A percentile compares a stretch with the other conserved stretches of the same genome.
Conservation (phyloP, 805 yeast genomes). For the Metschnikowia aberdeeniae region DNA sequence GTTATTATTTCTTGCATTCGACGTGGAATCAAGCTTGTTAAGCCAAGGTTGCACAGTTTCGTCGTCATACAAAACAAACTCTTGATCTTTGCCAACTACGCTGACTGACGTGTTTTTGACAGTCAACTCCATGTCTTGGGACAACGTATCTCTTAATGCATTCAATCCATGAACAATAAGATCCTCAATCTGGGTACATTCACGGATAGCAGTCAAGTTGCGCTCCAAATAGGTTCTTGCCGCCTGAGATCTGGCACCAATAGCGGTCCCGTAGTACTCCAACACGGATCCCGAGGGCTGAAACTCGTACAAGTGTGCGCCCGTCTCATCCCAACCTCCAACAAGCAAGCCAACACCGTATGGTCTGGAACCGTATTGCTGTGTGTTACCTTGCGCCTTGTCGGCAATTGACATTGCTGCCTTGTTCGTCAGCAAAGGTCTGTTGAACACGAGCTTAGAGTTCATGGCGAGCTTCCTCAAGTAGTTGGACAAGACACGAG, state of each 20-base stretch:
- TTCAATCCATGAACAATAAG: slow-evolving; percentile 81
- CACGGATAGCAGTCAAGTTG: slow-evolving; percentile 63
- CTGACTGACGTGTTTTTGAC: slow-evolving; percentile 84
- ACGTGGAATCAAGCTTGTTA: slow-evolving; percentile 63
- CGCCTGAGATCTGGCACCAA: slow-evolving; percentile 98
- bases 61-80: slow-evolving; percentile 78
- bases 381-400: slow-evolving; percentile 96
- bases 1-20: slow-evolving; percentile 52
- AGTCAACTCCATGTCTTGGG: slow-evolving; percentile 90
- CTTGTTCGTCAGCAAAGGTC: slow-evolving; percentile 76
- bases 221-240: slow-evolving; percentile 95
- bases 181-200: slow-evolving; percentile 58
- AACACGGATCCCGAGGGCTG: slow-evolving; percentile 92
- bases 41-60: slow-evolving; percentile 84
- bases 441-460: slow-evolving; percentile 77
- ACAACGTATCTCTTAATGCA: slow-evolving; percentile 88
- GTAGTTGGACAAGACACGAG: slow-evolving; percentile 85
- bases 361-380: slow-evolving; percentile 93
- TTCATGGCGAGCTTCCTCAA: slow-evolving; percentile 89
- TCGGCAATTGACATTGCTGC: slow-evolving; percentile 88
- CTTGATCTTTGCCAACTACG: slow-evolving; percentile 77
- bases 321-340: slow-evolving; percentile 88
- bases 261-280: slow-evolving; percentile 90
- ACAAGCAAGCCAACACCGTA: slow-evolving; percentile 94
- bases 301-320: slow-evolving; percentile 91